phyloP scores from a whole-genome alignment of 768 basidiomycete genomes.

The Myochromella boudieri region DNA sequence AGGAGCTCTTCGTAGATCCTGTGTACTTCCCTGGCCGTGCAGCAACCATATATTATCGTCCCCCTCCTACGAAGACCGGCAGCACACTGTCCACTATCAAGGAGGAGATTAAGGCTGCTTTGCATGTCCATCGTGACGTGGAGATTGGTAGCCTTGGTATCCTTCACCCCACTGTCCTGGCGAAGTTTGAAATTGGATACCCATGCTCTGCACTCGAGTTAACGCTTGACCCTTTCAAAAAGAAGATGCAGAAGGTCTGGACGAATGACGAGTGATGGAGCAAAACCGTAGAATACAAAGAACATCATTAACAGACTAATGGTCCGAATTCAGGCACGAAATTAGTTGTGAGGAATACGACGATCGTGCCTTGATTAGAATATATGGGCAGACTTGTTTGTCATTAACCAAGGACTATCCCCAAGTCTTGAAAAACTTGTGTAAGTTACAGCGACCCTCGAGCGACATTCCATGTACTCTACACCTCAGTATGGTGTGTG shows the following conservation, averaged over 20 bases:
- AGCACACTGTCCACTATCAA: constrained; percentile 34
- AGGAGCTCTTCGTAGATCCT: constrained; percentile 54
- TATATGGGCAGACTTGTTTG: no score
- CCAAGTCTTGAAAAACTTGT: no score
- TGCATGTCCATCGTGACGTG: constrained; percentile 52
- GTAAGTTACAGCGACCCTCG: no score
- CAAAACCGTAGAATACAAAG: background rate
- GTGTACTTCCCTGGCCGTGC: constrained; percentile 96
- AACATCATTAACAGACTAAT: constrained; percentile 20
- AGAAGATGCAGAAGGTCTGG: constrained; percentile 58
- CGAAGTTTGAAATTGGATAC: constrained; percentile 91
- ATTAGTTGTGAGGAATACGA: no score
- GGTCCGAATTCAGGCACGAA: no score
- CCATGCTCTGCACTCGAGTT: constrained; percentile 97
- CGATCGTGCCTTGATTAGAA: no score
- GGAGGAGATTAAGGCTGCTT: constrained; percentile 44
- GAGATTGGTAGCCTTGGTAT: constrained; percentile 90
- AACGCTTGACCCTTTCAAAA: constrained; percentile 92
- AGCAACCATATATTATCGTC: constrained; percentile 87
- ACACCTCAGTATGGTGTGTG: no score
- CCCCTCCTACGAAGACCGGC: constrained; percentile 36
- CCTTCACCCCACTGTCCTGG: constrained; percentile 87
- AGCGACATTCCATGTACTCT: no score
- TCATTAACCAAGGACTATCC: no score
- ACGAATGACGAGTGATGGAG: constrained; percentile 46